These are phyloP conservation scores for Friedmanniomyces simplex DNA, from an alignment of 495 filamentous ascomycete genomes.

Conservation along the genomic window DNA sequence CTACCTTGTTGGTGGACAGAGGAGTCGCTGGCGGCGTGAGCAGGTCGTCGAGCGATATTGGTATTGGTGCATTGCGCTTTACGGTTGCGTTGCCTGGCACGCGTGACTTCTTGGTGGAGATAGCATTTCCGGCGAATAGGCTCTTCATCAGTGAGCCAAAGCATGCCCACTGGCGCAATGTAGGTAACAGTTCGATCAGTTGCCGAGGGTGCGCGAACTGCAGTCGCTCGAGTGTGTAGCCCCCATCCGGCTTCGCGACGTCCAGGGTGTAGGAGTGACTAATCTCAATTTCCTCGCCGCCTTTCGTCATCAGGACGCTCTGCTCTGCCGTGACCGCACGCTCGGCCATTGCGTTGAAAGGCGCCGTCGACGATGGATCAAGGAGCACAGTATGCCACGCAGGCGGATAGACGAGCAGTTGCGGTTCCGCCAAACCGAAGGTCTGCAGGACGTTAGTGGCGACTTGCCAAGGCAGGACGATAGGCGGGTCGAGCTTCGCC, in stretches of 20 bases:
- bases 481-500: conserved; percentile 71
- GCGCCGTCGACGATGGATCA: neutral
- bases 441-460: conserved; percentile 58
- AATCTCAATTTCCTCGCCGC: conserved; percentile 36
- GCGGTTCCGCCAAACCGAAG: conserved; percentile 44
- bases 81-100: neutral
- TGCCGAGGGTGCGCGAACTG: conserved; percentile 84
- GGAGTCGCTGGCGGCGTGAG: conserved; percentile 1
- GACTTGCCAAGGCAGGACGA: conserved; percentile 59
- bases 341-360: conserved; percentile 25
- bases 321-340: conserved; percentile 10
- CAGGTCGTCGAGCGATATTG: conserved; percentile 5
- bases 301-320: conserved; percentile 24
- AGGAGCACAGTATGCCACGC: conserved; percentile 12
- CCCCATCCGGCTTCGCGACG: conserved; percentile 44
- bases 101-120: neutral
- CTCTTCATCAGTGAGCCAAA: conserved; percentile 22
- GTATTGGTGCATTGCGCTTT: conserved; percentile 7
- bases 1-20: neutral
- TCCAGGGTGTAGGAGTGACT: conserved; percentile 60
- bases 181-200: conserved; percentile 62
- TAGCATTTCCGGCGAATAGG: conserved; percentile 13
- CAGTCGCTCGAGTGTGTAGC: conserved; percentile 56
- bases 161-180: conserved; percentile 30
- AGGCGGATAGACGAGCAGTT: neutral